Percentiles rank a stretch among this genome's conserved stretches.
These are phyloP conservation scores for Cutaneotrichosporon curvatum DNA, from an alignment of 1,284 basidiomycete species.

Conservation along the genomic window DNA sequence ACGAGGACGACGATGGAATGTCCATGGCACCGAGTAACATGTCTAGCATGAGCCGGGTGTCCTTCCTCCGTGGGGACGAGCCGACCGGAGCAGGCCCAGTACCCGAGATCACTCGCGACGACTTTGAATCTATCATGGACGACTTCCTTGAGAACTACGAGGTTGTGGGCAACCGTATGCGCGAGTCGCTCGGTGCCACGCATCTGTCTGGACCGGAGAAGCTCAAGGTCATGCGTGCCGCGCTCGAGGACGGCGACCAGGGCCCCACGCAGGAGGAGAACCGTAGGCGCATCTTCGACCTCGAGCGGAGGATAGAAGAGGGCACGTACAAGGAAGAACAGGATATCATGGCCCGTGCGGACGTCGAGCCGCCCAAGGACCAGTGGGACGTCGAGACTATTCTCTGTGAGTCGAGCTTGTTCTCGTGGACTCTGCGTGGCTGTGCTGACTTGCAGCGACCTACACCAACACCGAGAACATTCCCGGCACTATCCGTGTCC, in stretches of 20 bases:
- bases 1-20: conserved; percentile 46
- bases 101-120: conserved; percentile 71
- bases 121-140: conserved; percentile 86
- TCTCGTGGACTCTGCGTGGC: no score
- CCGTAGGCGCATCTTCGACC: conserved; percentile 54
- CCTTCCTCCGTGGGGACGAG: conserved; percentile 16
- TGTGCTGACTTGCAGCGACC: conserved; percentile 56
- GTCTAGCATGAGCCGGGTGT: conserved; percentile 29
- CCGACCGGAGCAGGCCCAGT: conserved; percentile 40
- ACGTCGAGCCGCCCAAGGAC: conserved; percentile 57
- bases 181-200: conserved; percentile 55
- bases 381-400: conserved; percentile 94
- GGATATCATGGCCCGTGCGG: conserved; percentile 24
- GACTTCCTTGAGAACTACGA: conserved; percentile 93
- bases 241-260: conserved; percentile 60
- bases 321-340: conserved; percentile 47
- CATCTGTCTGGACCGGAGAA: conserved; percentile 68
- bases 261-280: conserved; percentile 48
- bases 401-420: conserved; percentile 57
- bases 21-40: conserved; percentile 37
- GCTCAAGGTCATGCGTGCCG: conserved; percentile 65
- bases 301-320: conserved; percentile 47
- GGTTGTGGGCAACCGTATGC: conserved; percentile 74
- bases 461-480: conserved; percentile 94
- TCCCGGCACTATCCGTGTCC: conserved; percentile 69